A percentile compares a stretch with the other conserved stretches of the same genome.
Conservation (phyloP, 257 asterid genomes). For the Solanum boliviense region DNA sequence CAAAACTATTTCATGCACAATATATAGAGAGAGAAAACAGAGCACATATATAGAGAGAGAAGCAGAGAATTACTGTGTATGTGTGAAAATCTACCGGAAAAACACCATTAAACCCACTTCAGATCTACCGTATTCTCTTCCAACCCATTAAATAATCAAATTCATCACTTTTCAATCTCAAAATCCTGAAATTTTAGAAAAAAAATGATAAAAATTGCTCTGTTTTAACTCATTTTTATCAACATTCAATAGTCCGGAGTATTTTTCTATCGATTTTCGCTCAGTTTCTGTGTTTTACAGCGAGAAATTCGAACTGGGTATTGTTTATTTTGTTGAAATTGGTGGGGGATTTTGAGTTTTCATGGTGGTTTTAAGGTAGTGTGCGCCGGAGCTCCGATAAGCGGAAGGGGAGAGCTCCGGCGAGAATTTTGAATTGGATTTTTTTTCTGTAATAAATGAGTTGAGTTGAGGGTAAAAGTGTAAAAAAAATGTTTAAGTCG, state of each 20-base stretch:
- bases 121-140: slow-evolving; percentile 7
- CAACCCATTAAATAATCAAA: neutral
- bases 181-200: neutral
- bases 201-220: neutral
- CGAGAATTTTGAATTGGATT: slow-evolving; percentile 3
- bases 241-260: neutral
- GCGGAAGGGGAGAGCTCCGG: slow-evolving; percentile 25
- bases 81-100: neutral
- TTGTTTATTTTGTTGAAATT: neutral
- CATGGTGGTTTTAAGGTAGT: slow-evolving; percentile 32
- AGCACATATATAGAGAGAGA: neutral
- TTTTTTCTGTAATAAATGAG: neutral
- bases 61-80: neutral
- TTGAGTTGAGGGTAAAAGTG: slow-evolving; percentile 11
- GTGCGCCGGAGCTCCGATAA: slow-evolving; percentile 82
- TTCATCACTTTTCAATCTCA: slow-evolving; percentile 17
- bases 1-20: neutral
- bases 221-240: neutral
- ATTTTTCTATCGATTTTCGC: neutral
- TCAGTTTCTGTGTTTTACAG: neutral
- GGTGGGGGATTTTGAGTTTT: neutral
- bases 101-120: slow-evolving; percentile 19
- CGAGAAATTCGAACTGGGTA: slow-evolving; percentile 9
- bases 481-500: slow-evolving; percentile 68
- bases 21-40: slow-evolving; percentile 1